A percentile compares a stretch with the other conserved stretches of the same genome.
Evolutionary conservation across 768 basidiomycete species (phyloP).

Genomic region (Hypsizygus marmoreus): DNA sequence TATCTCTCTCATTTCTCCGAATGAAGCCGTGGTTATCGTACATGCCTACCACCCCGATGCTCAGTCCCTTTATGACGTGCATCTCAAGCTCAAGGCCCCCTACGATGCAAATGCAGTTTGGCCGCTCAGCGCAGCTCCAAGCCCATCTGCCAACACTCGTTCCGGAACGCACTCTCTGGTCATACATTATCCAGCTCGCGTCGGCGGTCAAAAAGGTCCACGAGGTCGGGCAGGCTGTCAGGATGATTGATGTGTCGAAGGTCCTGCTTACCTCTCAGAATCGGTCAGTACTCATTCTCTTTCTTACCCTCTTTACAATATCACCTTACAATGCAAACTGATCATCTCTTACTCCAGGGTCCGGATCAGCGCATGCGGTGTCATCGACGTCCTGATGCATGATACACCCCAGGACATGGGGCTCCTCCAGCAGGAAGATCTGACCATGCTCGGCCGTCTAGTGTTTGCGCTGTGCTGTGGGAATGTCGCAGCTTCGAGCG

Average conservation of each 20-base stretch:
- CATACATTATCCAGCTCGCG: conserved; percentile 88
- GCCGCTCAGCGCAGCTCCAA: conserved; percentile 24
- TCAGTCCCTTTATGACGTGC: conserved; percentile 76
- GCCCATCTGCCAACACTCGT: conserved; percentile 38
- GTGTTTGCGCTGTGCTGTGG: conserved; percentile 79
- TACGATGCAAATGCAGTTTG: conserved; percentile 19
- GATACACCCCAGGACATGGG: conserved; percentile 64
- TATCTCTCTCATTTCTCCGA: too few relatives aligned
- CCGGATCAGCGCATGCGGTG: conserved; percentile 83
- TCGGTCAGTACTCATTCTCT: conserved; percentile 45
- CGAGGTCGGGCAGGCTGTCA: conserved; percentile 74
- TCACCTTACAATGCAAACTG: neutral
- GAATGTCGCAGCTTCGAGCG: conserved; percentile 59
- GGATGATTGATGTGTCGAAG: conserved; percentile 85
- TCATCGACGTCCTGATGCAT: conserved; percentile 83
- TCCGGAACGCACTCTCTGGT: conserved; percentile 87
- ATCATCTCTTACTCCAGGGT: conserved; percentile 45
- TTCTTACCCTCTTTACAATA: neutral
- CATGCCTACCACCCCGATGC: conserved; percentile 89
- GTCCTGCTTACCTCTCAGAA: conserved; percentile 89
- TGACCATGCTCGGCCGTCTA: conserved; percentile 83
- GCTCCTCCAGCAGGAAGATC: conserved; percentile 82
- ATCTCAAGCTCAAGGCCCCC: conserved; percentile 63
- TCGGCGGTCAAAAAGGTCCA: conserved; percentile 87
- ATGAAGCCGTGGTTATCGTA: conserved; percentile 91